Evolutionary conservation across 2,329 filamentous ascomycete species (phyloP).

Genomic region (Paraphoma sp.): DNA sequence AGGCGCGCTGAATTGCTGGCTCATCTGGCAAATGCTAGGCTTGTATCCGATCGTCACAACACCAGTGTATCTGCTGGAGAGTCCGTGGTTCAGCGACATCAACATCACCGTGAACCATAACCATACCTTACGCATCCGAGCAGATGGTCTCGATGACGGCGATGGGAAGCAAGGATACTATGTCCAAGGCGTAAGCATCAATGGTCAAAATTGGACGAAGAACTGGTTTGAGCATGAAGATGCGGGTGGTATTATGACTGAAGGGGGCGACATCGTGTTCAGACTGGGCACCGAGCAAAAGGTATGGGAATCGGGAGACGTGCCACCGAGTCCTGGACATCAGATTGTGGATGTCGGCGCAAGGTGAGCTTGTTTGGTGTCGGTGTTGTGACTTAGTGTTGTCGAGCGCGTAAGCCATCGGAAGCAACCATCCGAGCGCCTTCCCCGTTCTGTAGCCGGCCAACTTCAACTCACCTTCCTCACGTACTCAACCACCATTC

Average conservation of each 20-base stretch:
- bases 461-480: too few species aligned
- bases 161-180: constrained; percentile 56
- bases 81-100: constrained; percentile 53
- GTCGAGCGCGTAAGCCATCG: not conserved
- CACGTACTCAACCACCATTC: not conserved
- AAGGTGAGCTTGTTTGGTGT: not conserved
- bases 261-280: constrained; percentile 46
- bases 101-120: constrained; percentile 46
- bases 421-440: constrained; percentile 1
- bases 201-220: constrained; percentile 58
- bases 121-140: constrained; percentile 55
- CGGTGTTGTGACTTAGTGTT: not conserved
- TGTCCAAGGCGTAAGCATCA: constrained; percentile 61
- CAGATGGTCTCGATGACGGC: constrained; percentile 48
- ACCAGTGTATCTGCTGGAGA: constrained; percentile 55
- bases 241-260: constrained; percentile 38
- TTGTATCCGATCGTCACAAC: constrained; percentile 58
- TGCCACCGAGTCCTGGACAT: constrained; percentile 44
- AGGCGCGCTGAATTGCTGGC: constrained; percentile 58
- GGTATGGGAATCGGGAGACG: constrained; percentile 41
- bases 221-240: constrained; percentile 65
- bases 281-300: constrained; percentile 32
- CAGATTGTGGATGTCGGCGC: constrained; percentile 29
- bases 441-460: not conserved
- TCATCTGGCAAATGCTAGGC: constrained; percentile 59